Evolutionary conservation across 1,284 basidiomycete genomes (phyloP), one percentile per base, ranked within the genome.

Genomic region (Ustilago lituana): DNA sequence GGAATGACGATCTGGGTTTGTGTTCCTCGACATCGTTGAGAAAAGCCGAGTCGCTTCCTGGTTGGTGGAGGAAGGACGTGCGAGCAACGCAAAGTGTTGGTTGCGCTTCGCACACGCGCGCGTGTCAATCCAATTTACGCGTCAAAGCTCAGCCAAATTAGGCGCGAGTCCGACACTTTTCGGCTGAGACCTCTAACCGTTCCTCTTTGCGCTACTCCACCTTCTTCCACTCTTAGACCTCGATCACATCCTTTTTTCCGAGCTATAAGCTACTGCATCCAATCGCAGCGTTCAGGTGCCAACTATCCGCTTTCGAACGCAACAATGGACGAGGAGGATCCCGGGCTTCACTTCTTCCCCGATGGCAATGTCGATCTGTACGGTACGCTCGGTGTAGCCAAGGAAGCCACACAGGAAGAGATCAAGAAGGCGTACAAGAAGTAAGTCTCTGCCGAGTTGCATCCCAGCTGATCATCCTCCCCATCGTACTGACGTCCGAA

Each of bases 331-430:
- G 51, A 73, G 22, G 63, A 77, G 37, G 79, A 82, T 54, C 80
- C 80, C 23, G 74, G 74, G 23, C 62, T 73, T 15, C 67, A 79
- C 20, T 81, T 81, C 61, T 82, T 81, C 35, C 67, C 73, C 0
- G 75, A 79, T 23, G 77, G 75, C 35, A 69, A 78, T 19, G 73
- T 81, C 33, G 80, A 82, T 35, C 64, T 82, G 27, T 82, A 81
- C 55, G 77, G 57, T 9, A 77, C 76, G 2, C 79, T 82, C 19
- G 64, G 59, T 8, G 58, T 82, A 19, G 51, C 41, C 19, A 54
- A 61, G 17, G 41, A 62, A n/a, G 73, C 80, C 5, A 60, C 58
- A 2, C 48, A 49, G 26, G 77, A 78, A 12, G 66, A 72, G 35
- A 80, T 82, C 58, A 76, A 77, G 36, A 76, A 75, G 52, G 76